These are phyloP conservation scores for Hymenotorrendiella dingleyae DNA, from an alignment of 2,329 filamentous ascomycete genomes.

Conservation along the genomic window DNA sequence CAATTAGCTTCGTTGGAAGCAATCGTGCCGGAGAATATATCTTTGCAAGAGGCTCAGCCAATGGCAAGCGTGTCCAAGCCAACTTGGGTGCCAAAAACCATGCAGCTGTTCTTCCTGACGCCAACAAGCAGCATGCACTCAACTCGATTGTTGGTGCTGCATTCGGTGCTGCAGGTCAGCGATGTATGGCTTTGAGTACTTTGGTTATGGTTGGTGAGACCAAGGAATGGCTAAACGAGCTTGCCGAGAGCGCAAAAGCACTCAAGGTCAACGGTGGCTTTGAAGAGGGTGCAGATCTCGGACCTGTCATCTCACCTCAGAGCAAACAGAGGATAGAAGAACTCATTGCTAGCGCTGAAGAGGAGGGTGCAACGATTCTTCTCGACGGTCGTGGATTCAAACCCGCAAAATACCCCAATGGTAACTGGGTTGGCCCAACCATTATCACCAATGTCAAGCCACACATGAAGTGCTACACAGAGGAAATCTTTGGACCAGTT, in stretches of 20 bases:
- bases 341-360: conserved; percentile 69
- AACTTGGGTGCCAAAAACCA: conserved; percentile 89
- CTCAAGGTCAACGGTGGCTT: conserved; percentile 77
- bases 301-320: conserved; percentile 74
- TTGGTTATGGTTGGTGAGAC: conserved; percentile 81
- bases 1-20: conserved; percentile 78
- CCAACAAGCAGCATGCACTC: conserved; percentile 84
- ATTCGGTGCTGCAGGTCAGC: conserved; percentile 78
- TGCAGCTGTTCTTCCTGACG: conserved; percentile 75
- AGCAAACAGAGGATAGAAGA: conserved; percentile 73
- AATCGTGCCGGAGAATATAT: conserved; percentile 90
- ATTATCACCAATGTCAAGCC: conserved; percentile 77
- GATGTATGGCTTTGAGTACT: conserved; percentile 82
- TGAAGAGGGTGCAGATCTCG: conserved; percentile 72
- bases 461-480: conserved; percentile 76
- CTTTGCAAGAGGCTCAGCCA: conserved; percentile 69
- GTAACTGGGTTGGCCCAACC: conserved; percentile 80
- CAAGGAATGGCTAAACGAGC: conserved; percentile 73
- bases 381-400: conserved; percentile 72
- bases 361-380: conserved; percentile 76
- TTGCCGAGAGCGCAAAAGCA: conserved; percentile 68
- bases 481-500: conserved; percentile 83
- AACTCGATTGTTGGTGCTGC: conserved; percentile 80
- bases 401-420: conserved; percentile 73
- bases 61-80: conserved; percentile 83